Percentiles rank a stretch among this genome's conserved stretches.
These are phyloP conservation scores for Kwoniella sp. DNA, from an alignment of 768 basidiomycete species.

Conservation along the genomic window DNA sequence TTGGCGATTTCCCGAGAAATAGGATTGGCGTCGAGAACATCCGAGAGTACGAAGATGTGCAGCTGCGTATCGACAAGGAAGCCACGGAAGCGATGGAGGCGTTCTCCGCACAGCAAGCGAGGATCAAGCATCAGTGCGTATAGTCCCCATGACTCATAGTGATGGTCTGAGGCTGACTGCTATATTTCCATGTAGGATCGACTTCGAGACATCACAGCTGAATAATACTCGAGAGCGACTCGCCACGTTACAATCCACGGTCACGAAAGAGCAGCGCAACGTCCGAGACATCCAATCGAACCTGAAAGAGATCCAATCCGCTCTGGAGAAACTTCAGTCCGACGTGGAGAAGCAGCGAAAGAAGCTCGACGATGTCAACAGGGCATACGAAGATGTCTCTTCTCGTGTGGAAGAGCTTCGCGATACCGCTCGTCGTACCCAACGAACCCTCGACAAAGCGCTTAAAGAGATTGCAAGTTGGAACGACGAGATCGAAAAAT, in stretches of 20 bases:
- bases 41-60: slow-evolving; percentile 89
- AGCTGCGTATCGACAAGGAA: slow-evolving; percentile 82
- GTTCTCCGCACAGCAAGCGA: slow-evolving; percentile 81
- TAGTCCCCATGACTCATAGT: slow-evolving; percentile 4
- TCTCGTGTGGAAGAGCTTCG: slow-evolving; percentile 70
- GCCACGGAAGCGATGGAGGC: slow-evolving; percentile 80
- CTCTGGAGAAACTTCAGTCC: slow-evolving; percentile 58
- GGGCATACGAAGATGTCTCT: slow-evolving; percentile 65
- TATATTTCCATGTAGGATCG: slow-evolving; percentile 63
- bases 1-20: slow-evolving; percentile 69
- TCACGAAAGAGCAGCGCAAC: slow-evolving; percentile 64
- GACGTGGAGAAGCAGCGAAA: slow-evolving; percentile 64
- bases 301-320: slow-evolving; percentile 53
- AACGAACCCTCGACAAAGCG: slow-evolving; percentile 78
- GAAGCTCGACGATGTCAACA: slow-evolving; percentile 69
- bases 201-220: slow-evolving; percentile 80
- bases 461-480: slow-evolving; percentile 84
- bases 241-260: slow-evolving; percentile 63
- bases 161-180: neutral
- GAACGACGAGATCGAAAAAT: slow-evolving; percentile 91
- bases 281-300: slow-evolving; percentile 62
- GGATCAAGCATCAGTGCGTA: slow-evolving; percentile 79
- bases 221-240: slow-evolving; percentile 66
- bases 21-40: slow-evolving; percentile 79
- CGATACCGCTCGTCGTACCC: slow-evolving; percentile 68